Conservation (phyloP, 202 grass and related monocot genomes). For the Setaria italica region DNA sequence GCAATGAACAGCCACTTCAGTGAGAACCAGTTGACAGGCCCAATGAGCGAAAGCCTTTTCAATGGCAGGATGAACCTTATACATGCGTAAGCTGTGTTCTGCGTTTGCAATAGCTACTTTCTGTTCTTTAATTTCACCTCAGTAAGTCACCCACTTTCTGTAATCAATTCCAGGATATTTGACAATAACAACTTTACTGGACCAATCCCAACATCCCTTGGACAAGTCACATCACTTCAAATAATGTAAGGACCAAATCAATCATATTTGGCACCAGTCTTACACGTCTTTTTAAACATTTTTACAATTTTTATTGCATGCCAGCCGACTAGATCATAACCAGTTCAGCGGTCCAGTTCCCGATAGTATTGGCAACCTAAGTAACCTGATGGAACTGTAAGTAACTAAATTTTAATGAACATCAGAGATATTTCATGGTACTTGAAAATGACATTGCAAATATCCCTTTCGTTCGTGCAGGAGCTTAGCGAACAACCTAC, state of each 20-base stretch:
- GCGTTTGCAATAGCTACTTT: constrained; percentile 23
- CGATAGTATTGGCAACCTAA: constrained; percentile 52
- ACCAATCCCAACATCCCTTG: constrained; percentile 68
- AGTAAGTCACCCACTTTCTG: constrained; percentile 37
- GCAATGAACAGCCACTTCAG: constrained; percentile 87
- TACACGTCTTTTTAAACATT: not conserved
- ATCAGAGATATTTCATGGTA: constrained; percentile 31
- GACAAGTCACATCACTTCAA: constrained; percentile 54
- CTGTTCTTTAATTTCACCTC: constrained; percentile 5
- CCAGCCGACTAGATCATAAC: constrained; percentile 72
- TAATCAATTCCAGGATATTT: constrained; percentile 69
- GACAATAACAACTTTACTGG: constrained; percentile 76
- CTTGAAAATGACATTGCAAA: constrained; percentile 27
- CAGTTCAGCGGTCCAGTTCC: constrained; percentile 55
- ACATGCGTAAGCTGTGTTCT: constrained; percentile 70
- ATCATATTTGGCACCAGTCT: not conserved
- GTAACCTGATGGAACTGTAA: constrained; percentile 68
- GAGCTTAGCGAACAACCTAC: constrained; percentile 61
- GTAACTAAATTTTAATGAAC: constrained; percentile 45
- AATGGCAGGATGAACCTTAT: constrained; percentile 59
- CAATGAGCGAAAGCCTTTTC: constrained; percentile 66
- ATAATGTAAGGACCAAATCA: constrained; percentile 63
- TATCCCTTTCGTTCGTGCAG: constrained; percentile 47
- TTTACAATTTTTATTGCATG: constrained; percentile 26
- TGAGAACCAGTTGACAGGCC: constrained; percentile 79